Base-by-base conservation (phyloP, 305 asterid genomes). In the Plantago coronopus region DNA sequence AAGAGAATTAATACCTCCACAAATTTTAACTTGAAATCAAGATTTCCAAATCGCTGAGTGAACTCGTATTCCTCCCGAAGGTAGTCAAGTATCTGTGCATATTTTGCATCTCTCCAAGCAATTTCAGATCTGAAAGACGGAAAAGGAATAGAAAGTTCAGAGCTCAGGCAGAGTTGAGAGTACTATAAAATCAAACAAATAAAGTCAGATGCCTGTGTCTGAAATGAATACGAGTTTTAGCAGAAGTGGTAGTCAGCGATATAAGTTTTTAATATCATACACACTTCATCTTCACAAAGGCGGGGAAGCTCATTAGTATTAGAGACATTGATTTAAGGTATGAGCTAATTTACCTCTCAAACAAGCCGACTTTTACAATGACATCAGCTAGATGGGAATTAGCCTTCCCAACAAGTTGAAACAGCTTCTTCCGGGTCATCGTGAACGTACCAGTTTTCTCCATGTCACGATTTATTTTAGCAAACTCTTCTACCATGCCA, bases 41-140 rank as follows among this genome's bases (percentile, higher is more conserved):
- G 97, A 82, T 89, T 83, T 66, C 96, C 97, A 67, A 93, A 89
- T 64, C 99, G 88, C 73, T 89, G 95, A 17, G 93, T 81, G 58
- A 93, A 91, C 79, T 93, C 99, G 11, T 85, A 93, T 78, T 93
- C 97, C 84, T 93, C 99, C 4, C 86, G 84, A 21, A 93, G 94
- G 77, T 93, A 93, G 79, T 93, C 97, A 8, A 84, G 79, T 70
- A 93, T 83, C 72, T 83, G 84, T 9, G 95, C 97, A 40, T 93
- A 93, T 70, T 89, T 93, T 63, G 99, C 97, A 74, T 87, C 95
- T 67, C 95, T 87, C 99, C 99, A 93, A 29, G 94, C 99, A 66
- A 93, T 89, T 81, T 93, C 99, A 56, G 99, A 93, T 72, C 96
- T 91, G 84, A 63, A 75, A 5, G 68, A 21, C 46, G 14, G 29